Evolutionary conservation across 306 rosid species (phyloP).

Genomic region (Corylus heterophylla): DNA sequence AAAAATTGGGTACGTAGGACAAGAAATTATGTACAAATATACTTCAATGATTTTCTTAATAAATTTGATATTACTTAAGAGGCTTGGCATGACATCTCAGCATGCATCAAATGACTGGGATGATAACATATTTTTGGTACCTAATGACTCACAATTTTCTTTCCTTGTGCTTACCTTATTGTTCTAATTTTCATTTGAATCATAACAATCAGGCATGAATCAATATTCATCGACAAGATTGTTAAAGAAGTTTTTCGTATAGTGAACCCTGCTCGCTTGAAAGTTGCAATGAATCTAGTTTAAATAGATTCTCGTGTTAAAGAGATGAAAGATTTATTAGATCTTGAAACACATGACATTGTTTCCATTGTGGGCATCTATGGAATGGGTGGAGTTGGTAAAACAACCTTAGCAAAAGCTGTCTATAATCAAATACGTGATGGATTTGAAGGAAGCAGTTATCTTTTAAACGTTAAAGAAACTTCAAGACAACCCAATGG

Average conservation of each 20-base stretch:
- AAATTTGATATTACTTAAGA: no score
- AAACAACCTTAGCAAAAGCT: slow-evolving; percentile 33
- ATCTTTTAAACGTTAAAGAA: slow-evolving; percentile 16
- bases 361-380: slow-evolving; percentile 10
- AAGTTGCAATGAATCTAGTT: slow-evolving; percentile 15
- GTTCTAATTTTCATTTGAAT: not conserved
- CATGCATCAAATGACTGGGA: no score
- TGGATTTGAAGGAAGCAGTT: not conserved
- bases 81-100: no score
- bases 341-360: not conserved
- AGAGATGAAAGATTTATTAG: not conserved
- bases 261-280: not conserved
- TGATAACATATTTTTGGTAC: no score
- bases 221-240: slow-evolving; percentile 6
- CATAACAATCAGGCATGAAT: slow-evolving; percentile 15
- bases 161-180: not conserved
- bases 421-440: slow-evolving; percentile 15
- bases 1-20: no score
- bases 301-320: slow-evolving; percentile 2
- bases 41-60: no score
- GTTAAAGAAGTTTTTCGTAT: not conserved
- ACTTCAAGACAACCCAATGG: not conserved
- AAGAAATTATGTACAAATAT: no score
- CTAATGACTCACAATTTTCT: no score
- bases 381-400: slow-evolving; percentile 36